phyloP scores from a whole-genome alignment of 495 filamentous ascomycete species.

The Penicillium salamii region DNA sequence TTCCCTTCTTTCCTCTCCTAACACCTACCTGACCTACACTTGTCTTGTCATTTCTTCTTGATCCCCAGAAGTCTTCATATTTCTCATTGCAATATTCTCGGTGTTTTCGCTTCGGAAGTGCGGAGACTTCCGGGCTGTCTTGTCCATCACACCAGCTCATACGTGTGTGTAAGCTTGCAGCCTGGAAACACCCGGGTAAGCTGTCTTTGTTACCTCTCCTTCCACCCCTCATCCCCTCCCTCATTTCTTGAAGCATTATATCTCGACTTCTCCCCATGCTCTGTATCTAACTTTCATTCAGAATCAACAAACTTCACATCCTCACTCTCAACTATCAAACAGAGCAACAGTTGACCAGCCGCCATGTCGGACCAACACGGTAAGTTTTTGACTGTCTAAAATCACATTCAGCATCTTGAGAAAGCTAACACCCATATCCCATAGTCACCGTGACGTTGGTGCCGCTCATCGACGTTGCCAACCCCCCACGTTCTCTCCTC shows the following conservation, averaged over 20 bases:
- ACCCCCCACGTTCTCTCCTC: constrained; percentile 29
- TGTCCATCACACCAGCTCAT: neutral
- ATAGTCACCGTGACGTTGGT: constrained; percentile 17
- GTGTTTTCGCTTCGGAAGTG: neutral
- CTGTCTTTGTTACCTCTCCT: constrained; percentile 7
- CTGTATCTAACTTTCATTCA: neutral
- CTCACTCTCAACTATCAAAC: neutral
- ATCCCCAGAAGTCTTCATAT: neutral
- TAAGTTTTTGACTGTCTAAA: neutral
- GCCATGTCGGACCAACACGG: constrained; percentile 28
- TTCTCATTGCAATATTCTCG: neutral
- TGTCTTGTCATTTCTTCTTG: neutral
- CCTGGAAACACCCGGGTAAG: constrained; percentile 9
- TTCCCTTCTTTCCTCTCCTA: constrained; percentile 13
- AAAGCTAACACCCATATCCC: constrained; percentile 14
- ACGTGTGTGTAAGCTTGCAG: constrained; percentile 2
- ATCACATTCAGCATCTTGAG: too few species aligned
- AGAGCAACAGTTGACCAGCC: constrained; percentile 2
- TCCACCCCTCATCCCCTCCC: constrained; percentile 9
- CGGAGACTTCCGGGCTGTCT: neutral
- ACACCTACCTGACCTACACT: neutral
- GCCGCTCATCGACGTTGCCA: constrained; percentile 19
- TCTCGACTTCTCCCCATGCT: neutral
- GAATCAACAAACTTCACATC: neutral
- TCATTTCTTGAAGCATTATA: constrained; percentile 3